Percentiles rank a stretch among this genome's conserved stretches.
phyloP scores from a whole-genome alignment of 345 rosid species.

The Limnanthes douglasii region DNA sequence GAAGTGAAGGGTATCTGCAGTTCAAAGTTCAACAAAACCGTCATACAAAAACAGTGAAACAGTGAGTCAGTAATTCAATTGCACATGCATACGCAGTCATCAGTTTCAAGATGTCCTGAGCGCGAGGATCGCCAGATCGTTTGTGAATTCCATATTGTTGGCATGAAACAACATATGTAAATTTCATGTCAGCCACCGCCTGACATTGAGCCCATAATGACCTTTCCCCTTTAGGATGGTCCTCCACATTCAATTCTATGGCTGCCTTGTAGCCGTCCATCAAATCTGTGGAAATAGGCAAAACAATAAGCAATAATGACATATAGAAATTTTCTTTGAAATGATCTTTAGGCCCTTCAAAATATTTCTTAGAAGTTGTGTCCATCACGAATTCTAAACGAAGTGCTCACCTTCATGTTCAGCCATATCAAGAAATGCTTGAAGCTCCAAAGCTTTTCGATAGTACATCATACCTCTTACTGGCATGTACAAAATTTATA shows the following conservation, averaged over 20 bases:
- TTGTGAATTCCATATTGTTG: slow-evolving; percentile 92
- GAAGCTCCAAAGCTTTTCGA: slow-evolving; percentile 96
- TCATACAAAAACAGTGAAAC: slow-evolving; percentile 6
- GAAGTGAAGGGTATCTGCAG: slow-evolving; percentile 91
- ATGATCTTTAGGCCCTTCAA: neutral
- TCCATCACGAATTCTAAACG: neutral
- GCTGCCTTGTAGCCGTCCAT: slow-evolving; percentile 98
- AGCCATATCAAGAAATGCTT: slow-evolving; percentile 99
- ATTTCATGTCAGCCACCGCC: slow-evolving; percentile 98
- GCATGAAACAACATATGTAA: slow-evolving; percentile 90
- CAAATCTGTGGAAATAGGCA: slow-evolving; percentile 45
- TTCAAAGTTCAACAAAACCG: slow-evolving; percentile 3
- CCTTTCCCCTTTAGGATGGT: slow-evolving; percentile 56
- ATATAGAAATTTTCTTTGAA: neutral
- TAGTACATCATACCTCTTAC: slow-evolving; percentile 99
- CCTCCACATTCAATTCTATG: slow-evolving; percentile 55
- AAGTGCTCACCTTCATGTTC: slow-evolving; percentile 62
- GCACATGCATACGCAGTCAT: slow-evolving; percentile 51
- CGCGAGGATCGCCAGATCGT: slow-evolving; percentile 71
- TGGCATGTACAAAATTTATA: slow-evolving; percentile 16
- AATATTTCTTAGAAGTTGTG: too few relatives aligned
- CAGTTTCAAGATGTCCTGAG: slow-evolving; percentile 78
- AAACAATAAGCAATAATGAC: slow-evolving; percentile 8
- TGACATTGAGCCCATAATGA: slow-evolving; percentile 85
- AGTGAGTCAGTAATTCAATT: slow-evolving; percentile 1